Base-by-base conservation (phyloP, 2,329 filamentous ascomycete genomes). In the Verticillium albo-atrum region DNA sequence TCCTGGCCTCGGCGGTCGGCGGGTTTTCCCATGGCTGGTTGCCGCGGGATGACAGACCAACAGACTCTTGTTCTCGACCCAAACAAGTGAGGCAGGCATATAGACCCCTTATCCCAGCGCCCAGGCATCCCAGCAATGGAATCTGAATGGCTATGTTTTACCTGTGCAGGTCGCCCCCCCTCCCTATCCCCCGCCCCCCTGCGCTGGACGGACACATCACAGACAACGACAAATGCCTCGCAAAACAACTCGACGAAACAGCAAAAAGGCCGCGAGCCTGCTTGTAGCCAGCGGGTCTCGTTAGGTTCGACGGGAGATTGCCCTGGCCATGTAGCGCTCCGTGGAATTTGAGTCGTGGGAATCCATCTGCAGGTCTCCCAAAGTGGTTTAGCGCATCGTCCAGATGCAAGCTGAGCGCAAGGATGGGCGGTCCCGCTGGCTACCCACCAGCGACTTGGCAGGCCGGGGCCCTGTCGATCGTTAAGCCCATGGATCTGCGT, bases 61-160 rank as follows among this genome's bases (percentile, higher is more conserved):
- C 1, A 7, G 35, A 17, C 15, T 42, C n/a, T 42, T 17, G 35
- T 2, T 42, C 35, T 17, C n/a, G 9, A 47, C 7, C 4, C 7
- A 47, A 23, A 47, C 6, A 37, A 14, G 34, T 6, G 34, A 37
- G 34, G 17, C 14, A 37, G 34, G 17, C 14, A 15, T 14, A 15
- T 10, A 10, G 30, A 3, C 3, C 14, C 14, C 17, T n/a, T 15
- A 37, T n/a, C 34, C 34, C 17, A 37, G 34, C 14, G 17, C 34
- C 15, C 34, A 12, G 9, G 30, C 30, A 32, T 14, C 30, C 30
- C 30, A 32, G 30, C 9, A 32, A 32, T 32, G 30, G 9, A 9
- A 32, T 28, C 23, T 6, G 30, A 60, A 30, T 55, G 54, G 55
- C 23, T 6, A 60, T 27, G 60, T 60, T 56, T 60, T 47, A 54